Percentiles rank a stretch among this genome's conserved stretches.
phyloP scores from a whole-genome alignment of 225 moss, liverwort and hornwort genomes.

The Polytrichum commune region DNA sequence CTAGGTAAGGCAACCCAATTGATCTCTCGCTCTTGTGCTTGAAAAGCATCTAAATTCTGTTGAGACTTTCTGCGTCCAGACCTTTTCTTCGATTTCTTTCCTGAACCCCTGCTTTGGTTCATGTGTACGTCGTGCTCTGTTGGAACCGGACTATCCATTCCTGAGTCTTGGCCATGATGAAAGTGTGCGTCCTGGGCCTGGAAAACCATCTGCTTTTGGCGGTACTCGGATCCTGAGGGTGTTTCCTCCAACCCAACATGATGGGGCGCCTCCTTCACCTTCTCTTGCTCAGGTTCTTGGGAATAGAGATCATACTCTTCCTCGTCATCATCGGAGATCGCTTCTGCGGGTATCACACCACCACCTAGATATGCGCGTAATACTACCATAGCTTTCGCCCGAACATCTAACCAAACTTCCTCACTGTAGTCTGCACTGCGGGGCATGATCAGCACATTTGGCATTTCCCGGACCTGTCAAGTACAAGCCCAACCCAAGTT shows the following conservation, averaged over 20 bases:
- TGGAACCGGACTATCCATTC: slow-evolving; percentile 50
- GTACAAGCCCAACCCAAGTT: not conserved
- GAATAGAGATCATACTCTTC: slow-evolving; percentile 44
- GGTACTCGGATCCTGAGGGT: slow-evolving; percentile 71
- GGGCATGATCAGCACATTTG: slow-evolving; percentile 78
- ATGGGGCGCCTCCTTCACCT: slow-evolving; percentile 36
- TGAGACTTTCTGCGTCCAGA: slow-evolving; percentile 78
- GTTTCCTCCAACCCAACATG: slow-evolving; percentile 52
- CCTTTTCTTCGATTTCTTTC: slow-evolving; percentile 77
- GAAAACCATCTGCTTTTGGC: slow-evolving; percentile 83
- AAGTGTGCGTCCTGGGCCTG: slow-evolving; percentile 65
- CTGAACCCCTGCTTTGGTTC: slow-evolving; percentile 53
- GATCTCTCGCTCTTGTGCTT: slow-evolving; percentile 49
- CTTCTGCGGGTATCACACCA: slow-evolving; percentile 58
- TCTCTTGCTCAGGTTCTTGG: slow-evolving; percentile 52
- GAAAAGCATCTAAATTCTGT: slow-evolving; percentile 36
- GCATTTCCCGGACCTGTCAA: slow-evolving; percentile 86
- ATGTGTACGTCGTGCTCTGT: slow-evolving; percentile 50
- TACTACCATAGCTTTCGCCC: slow-evolving; percentile 71
- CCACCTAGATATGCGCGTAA: slow-evolving; percentile 76
- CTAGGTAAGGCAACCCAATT: slow-evolving; percentile 53
- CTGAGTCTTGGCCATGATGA: slow-evolving; percentile 27
- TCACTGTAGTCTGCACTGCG: slow-evolving; percentile 96
- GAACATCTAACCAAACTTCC: slow-evolving; percentile 93
- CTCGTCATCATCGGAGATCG: slow-evolving; percentile 73